Conservation (phyloP, 331 rosid genomes). For the Quercus lobata region DNA sequence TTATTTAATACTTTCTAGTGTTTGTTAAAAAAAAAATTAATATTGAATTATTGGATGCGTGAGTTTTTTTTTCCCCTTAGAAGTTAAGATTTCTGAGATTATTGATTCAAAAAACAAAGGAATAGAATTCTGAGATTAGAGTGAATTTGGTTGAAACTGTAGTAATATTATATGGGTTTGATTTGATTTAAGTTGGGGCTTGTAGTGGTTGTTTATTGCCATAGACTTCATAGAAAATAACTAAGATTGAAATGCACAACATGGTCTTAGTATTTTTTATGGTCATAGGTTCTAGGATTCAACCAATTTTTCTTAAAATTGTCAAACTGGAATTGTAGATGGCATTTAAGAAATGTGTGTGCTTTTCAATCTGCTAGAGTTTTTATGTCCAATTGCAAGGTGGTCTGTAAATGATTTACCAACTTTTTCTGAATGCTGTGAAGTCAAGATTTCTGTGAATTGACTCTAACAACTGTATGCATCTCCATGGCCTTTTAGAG, state of each 20-base stretch:
- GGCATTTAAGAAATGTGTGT: neutral
- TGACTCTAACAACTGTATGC: neutral
- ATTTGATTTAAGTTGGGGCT: neutral
- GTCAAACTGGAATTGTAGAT: neutral
- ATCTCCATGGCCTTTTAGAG: neutral
- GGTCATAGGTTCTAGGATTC: neutral
- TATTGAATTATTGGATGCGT: neutral
- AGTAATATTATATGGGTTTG: neutral
- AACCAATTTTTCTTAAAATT: neutral
- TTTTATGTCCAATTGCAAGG: neutral
- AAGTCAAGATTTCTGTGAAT: neutral
- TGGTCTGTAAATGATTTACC: neutral
- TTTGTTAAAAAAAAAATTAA: neutral
- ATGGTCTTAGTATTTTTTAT: neutral
- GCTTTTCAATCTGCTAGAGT: neutral
- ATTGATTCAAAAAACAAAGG: neutral
- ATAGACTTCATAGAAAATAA: neutral
- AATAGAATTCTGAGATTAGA: neutral
- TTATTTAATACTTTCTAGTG: neutral
- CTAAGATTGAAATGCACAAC: neutral
- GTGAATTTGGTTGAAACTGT: neutral
- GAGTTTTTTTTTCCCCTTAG: neutral
- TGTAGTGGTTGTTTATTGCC: neutral
- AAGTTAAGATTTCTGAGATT: neutral
- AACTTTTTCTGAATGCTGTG: neutral